phyloP scores from a whole-genome alignment of 441 rosid species.

The Dalechampia spathulata region DNA sequence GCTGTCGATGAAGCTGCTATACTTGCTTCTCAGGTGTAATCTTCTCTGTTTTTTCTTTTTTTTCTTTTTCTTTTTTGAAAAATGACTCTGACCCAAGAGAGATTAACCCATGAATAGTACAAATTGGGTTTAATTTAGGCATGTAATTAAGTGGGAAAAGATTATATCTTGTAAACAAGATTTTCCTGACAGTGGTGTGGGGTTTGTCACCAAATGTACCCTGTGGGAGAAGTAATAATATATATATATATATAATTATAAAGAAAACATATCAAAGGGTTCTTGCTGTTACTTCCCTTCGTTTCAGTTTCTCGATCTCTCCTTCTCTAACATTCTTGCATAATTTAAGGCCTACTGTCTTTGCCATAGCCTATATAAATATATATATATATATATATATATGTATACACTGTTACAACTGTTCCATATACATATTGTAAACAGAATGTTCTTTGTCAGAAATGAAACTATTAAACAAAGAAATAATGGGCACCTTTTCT shows the following conservation, averaged over 20 bases:
- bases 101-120: conserved; percentile 24
- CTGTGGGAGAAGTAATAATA: conserved; percentile 7
- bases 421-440: too few species aligned
- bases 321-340: too few species aligned
- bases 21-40: conserved; percentile 58
- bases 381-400: too few species aligned
- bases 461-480: not conserved
- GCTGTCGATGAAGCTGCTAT: conserved; percentile 56
- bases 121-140: conserved; percentile 19
- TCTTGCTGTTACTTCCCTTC: too few species aligned
- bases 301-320: too few species aligned
- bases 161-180: not conserved
- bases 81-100: conserved; percentile 31
- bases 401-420: conserved; percentile 17
- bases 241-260: too few species aligned
- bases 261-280: too few species aligned
- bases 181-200: conserved; percentile 37
- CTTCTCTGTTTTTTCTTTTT: conserved; percentile 11
- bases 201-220: not conserved
- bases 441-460: conserved; percentile 12
- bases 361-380: too few species aligned
- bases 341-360: too few species aligned
- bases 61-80: conserved; percentile 11
- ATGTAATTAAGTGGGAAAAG: conserved; percentile 23
- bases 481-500: too few species aligned